Base-by-base conservation (phyloP, 148 eudicot species). In the Chenopodium quinoa region DNA sequence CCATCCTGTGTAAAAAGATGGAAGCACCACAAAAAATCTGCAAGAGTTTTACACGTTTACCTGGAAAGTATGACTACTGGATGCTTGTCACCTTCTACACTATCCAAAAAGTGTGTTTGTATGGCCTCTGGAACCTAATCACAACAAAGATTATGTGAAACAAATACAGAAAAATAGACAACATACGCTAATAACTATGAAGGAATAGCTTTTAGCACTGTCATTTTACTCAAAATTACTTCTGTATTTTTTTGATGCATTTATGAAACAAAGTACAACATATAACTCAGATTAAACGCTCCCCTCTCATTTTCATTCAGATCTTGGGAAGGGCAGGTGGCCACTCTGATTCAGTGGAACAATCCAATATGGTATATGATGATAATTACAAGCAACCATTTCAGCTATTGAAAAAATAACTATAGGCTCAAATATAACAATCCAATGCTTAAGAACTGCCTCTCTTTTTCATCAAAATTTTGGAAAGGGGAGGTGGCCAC, bases 91-190 rank as follows among this genome's bases (percentile, higher is more conserved):
- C 90, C 82, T 76, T 92, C 99, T 78, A 80, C 27, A 22, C 56
- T 63, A 73, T 91, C 91, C 79, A 77, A 72, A 83, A 90, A 91
- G 82, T 87, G 88, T 70, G 84, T 85, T 86, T 92, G 86, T 88
- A 96, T 92, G 22, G 91, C 84, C 64, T 87, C 86, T 84, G 99
- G 99, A 72, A 96, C 93, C 99, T 96, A 89, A 82, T 84, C 70
- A 65, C 74, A 72, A 80, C 48, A 77, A 60, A 67, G 31, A 25
- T 47, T 70, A 46, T 56, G 23, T 40, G 54, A 50, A 19, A 62
- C 19, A 50, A 48, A 58, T 2, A n/a, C 37, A 11, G 68, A 29
- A 67, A 23, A 47, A 19, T 50, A 23, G 64, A 46, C 2, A 71
- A 76, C 60, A 78, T 5, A 71, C 76, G 31, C 29, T 11, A 20